phyloP scores from a whole-genome alignment of 805 yeast genomes.

The Zygosaccharomyces pseudorouxii region DNA sequence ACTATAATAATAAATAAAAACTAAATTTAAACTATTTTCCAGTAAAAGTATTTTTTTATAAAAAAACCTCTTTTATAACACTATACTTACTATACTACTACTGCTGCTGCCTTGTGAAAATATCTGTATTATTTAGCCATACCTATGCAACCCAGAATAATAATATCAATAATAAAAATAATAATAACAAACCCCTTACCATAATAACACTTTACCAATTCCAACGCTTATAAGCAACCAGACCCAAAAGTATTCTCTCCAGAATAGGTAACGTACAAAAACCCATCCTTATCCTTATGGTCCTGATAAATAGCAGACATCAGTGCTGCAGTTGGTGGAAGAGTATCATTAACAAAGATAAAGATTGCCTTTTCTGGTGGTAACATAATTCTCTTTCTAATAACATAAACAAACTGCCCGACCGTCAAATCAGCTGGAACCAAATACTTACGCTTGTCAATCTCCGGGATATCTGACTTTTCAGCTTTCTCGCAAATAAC shows the following conservation, averaged over 20 bases:
- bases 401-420: conserved; percentile 97
- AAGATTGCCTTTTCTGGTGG: conserved; percentile 98
- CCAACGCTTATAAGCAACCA: not conserved
- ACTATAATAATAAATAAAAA: not conserved
- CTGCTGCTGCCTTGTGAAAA: not conserved
- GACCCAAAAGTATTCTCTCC: conserved; percentile 96
- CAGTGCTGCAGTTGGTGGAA: conserved; percentile 97
- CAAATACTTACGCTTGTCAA: conserved; percentile 93
- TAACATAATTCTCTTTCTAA: conserved; percentile 90
- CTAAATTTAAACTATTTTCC: not conserved
- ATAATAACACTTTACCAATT: not conserved
- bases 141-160: conserved; percentile 4
- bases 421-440: conserved; percentile 96
- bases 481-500: conserved; percentile 96
- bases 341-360: conserved; percentile 91
- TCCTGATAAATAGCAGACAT: conserved; percentile 94
- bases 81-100: not conserved
- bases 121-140: conserved; percentile 4
- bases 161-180: not conserved
- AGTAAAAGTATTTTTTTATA: not conserved
- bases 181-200: conserved; percentile 1
- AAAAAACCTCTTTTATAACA: not conserved
- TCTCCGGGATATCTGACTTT: conserved; percentile 91
- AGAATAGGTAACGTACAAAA: conserved; percentile 89
- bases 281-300: conserved; percentile 97